Evolutionary conservation across 768 basidiomycete species (phyloP).

Genomic region (Candolleomyces eurysporus): DNA sequence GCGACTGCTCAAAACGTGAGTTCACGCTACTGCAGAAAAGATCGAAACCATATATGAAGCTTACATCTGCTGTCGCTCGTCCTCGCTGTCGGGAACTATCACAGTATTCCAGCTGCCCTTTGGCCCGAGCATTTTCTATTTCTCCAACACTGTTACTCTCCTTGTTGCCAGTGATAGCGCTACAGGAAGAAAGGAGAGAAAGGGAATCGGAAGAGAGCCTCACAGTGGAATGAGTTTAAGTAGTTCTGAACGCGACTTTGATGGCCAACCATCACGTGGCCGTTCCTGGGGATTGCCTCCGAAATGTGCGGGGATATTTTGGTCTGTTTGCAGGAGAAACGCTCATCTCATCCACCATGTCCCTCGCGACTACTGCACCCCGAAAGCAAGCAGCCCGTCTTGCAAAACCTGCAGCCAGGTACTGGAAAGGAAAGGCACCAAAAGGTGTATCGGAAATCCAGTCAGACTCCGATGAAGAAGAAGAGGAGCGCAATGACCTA

Average conservation of each 20-base stretch:
- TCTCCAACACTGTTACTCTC: no score
- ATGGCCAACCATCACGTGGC: conserved; percentile 8
- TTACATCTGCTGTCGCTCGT: conserved; percentile 31
- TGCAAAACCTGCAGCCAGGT: conserved; percentile 78
- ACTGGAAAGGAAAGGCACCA: conserved; percentile 89
- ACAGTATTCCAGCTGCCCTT: conserved; percentile 19
- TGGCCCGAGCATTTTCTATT: neutral
- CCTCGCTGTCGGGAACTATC: conserved; percentile 49
- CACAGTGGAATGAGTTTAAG: neutral
- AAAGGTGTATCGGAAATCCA: conserved; percentile 61
- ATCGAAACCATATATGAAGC: neutral
- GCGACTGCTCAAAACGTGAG: no score
- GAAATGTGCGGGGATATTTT: neutral
- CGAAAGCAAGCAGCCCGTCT: conserved; percentile 77
- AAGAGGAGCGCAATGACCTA: conserved; percentile 37
- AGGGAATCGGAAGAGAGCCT: neutral
- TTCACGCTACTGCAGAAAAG: no score
- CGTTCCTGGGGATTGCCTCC: neutral
- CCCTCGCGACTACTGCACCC: conserved; percentile 23
- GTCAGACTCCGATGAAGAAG: conserved; percentile 67
- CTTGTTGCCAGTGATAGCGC: no score
- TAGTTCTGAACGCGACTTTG: neutral
- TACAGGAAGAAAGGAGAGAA: no score
- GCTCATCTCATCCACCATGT: conserved; percentile 15
- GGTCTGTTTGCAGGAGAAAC: conserved; percentile 9